Evolutionary conservation across 2,329 filamentous ascomycete species (phyloP), one percentile per base, ranked within the genome.

Genomic region (Myriosclerotinia scirpicola): DNA sequence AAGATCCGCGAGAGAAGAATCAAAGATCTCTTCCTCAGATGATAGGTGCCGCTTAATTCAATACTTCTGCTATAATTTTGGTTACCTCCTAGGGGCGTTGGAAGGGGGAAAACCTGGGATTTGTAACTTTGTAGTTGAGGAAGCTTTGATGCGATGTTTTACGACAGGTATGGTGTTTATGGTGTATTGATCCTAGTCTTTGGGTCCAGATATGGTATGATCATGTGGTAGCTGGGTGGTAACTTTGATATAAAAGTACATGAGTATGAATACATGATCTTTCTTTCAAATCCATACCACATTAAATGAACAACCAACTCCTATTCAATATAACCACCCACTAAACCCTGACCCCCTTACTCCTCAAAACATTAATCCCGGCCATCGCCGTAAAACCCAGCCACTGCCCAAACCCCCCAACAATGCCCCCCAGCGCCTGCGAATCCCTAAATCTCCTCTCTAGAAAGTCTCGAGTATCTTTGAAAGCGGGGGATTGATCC

Each of bases 321-420:
- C 54, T 67, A 67, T 65, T 20, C 14, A 17, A 60, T 65, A 40
- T 64, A 55, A 6, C 60, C 53, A 17, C 54, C 63, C 38, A 26
- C 36, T 42, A 74, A 59, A 98, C 87, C 76, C 90, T 88, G 70
- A 93, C 81, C 0, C 94, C 94, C 80, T 93, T 96, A 78, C 92
- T 97, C 79, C 93, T 85, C 71, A 96, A 80, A 62, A 96, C 83
- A 75, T 97, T 97, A 66, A 97, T 79, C 20, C 88, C 84, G 7
- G 91, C 91, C 65, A 85, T 86, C 3, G 88, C 88, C 58, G 92
- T 92, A 78, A 96, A 97, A 7, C 90, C 87, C n/a, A 90, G 78
- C 89, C 92, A 98, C 76, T 93, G 84, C 54, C 87, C 84, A 26
- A 93, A 78, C 20, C 86, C 85, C 15, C 85, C 83, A 30, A 91